Evolutionary conservation across 257 asterid genomes (phyloP), one percentile per base, ranked within the genome.

Genomic region (Nicotiana undulata): DNA sequence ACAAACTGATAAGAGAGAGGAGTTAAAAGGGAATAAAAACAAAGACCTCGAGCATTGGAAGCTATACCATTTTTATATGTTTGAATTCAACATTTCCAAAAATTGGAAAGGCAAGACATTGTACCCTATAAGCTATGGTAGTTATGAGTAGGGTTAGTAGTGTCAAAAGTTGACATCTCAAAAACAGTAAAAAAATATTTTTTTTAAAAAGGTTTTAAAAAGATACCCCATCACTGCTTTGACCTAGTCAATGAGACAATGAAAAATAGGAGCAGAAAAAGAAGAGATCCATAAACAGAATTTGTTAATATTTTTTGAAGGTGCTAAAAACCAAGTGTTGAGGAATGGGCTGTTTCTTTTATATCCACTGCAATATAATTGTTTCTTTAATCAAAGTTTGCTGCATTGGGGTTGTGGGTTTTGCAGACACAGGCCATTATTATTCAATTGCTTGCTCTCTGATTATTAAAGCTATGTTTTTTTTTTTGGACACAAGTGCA

Each of bases 281-380:
- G 49, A 65, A 65, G 34, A 81, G 76, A 76, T 75, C 79, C 66
- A 82, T 82, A 59, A 59, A 60, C 63, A 65, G 49, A 65, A 82
- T 51, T 84, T 77, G 63, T 24, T 81, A 29, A 34, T n/a, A 11
- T 10, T 68, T 20, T 40, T 32, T 31, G 29, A 61, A 52, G 82
- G 85, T 85, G 85, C 88, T 79, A 88, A 84, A 86, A 80, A 86
- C 81, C 87, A 82, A 82, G 78, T 79, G 75, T 84, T 64, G 83
- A 86, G 87, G 86, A 79, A 87, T 87, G 90, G 90, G 90, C 82
- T 76, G 85, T 28, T 83, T 85, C 85, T 84, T 87, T 79, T 74
- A 65, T 83, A 60, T 77, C 59, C 11, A 46, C 78, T 72, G 61
- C 78, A 24, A 81, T 75, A 61, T 59, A 63, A 75, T 63, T 67